Conservation (phyloP, 306 rosid species). For the Pachyrhizus erosus region DNA sequence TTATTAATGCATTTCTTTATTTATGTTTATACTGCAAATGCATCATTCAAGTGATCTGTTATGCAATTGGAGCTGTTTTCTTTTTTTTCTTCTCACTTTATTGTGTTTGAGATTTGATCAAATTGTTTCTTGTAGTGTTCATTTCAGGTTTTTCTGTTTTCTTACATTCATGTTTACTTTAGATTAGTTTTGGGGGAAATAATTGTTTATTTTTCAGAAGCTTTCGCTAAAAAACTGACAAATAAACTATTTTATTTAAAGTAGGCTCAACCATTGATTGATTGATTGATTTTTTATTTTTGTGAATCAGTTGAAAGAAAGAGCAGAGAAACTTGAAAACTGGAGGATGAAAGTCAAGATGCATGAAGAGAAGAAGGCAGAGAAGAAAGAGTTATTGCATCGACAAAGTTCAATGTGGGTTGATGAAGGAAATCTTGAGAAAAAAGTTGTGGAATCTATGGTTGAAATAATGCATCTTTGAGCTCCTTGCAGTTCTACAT, state of each 20-base stretch:
- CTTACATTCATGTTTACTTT: not conserved
- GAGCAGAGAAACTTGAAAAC: conserved; percentile 73
- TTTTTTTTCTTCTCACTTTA: not conserved
- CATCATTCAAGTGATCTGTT: not conserved
- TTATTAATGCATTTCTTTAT: not conserved
- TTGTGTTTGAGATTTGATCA: not conserved
- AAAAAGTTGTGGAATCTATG: conserved; percentile 46
- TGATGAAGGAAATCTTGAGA: conserved; percentile 60
- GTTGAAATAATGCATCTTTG: conserved; percentile 45
- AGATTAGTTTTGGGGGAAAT: not conserved
- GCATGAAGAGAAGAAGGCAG: conserved; percentile 63
- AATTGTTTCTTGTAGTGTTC: not conserved
- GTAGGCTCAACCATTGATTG: no score
- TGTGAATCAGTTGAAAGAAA: conserved; percentile 72
- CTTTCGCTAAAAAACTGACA: not conserved
- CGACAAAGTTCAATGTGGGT: conserved; percentile 75
- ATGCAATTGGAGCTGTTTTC: conserved; percentile 20
- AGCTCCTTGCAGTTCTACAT: conserved; percentile 35
- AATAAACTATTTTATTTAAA: no score
- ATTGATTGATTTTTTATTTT: conserved; percentile 5
- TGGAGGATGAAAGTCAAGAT: conserved; percentile 71
- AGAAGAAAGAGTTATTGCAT: conserved; percentile 61
- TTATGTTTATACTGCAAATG: not conserved
- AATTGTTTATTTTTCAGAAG: not conserved
- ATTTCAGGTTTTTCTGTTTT: conserved; percentile 20